Percentiles rank a stretch among this genome's conserved stretches.
These are phyloP conservation scores for Pilaira anomala DNA, from an alignment of 192 early-diverging fungal genomes.

Conservation along the genomic window DNA sequence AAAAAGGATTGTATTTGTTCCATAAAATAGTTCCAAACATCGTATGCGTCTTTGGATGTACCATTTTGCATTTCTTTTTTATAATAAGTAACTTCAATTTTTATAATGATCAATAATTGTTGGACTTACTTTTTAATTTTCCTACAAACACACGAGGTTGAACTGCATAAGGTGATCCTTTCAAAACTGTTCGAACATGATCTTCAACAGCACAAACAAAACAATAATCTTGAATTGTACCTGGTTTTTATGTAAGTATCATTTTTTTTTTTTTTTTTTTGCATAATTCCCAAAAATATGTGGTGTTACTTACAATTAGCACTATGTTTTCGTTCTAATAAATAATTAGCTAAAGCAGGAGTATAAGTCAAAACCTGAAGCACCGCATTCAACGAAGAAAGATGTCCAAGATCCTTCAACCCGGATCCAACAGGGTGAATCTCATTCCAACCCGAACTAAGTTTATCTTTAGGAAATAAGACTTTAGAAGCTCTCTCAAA, in stretches of 20 bases:
- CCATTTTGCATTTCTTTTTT: conserved; percentile 70
- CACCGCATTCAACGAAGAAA: conserved; percentile 74
- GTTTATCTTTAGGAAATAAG: conserved; percentile 59
- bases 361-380: conserved; percentile 77
- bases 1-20: conserved; percentile 65
- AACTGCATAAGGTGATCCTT: conserved; percentile 38
- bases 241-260: conserved; percentile 1
- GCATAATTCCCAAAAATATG: neutral
- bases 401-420: conserved; percentile 68
- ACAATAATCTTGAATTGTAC: conserved; percentile 59
- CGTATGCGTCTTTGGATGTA: conserved; percentile 82
- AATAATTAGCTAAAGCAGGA: conserved; percentile 65
- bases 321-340: conserved; percentile 62
- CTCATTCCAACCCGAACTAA: conserved; percentile 54
- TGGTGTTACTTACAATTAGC: conserved; percentile 51
- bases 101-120: neutral
- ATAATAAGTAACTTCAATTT: conserved; percentile 18
- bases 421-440: conserved; percentile 66
- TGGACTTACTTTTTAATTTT: conserved; percentile 58
- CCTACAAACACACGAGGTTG: conserved; percentile 50
- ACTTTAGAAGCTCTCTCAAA: conserved; percentile 54
- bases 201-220: conserved; percentile 74
- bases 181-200: conserved; percentile 59
- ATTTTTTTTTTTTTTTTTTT: neutral
- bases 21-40: conserved; percentile 70